Percentiles rank a stretch among this genome's conserved stretches.
These are phyloP conservation scores for Pachysolen tannophilus DNA, from an alignment of 805 yeast genomes.

Conservation along the genomic window DNA sequence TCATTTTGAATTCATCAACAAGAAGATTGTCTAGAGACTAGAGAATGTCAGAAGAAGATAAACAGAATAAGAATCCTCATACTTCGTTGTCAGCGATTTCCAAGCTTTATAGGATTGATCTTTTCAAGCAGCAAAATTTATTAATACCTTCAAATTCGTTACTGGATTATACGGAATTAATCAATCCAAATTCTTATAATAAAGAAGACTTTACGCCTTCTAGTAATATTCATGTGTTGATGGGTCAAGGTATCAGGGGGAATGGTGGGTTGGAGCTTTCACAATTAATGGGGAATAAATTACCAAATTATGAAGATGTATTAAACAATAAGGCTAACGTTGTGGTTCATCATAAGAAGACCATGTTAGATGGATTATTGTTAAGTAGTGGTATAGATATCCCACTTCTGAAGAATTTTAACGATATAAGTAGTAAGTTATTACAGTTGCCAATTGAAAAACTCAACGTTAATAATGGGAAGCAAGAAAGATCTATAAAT, in stretches of 20 bases:
- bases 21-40: too few species aligned
- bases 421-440: slow-evolving; percentile 16
- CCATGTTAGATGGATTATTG: slow-evolving; percentile 10
- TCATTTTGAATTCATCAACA: too few species aligned
- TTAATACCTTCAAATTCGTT: too few species aligned
- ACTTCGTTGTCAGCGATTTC: too few species aligned
- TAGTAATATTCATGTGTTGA: too few species aligned
- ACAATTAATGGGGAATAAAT: slow-evolving; percentile 18
- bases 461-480: slow-evolving; percentile 13
- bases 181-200: too few species aligned
- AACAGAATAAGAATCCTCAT: too few species aligned
- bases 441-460: slow-evolving; percentile 18
- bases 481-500: slow-evolving; percentile 18
- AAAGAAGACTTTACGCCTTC: too few species aligned
- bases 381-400: slow-evolving; percentile 10
- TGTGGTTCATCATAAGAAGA: slow-evolving; percentile 10
- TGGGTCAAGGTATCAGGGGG: slow-evolving; percentile 26
- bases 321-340: slow-evolving; percentile 12
- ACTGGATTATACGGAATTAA: too few species aligned
- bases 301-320: slow-evolving; percentile 26
- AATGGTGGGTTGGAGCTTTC: slow-evolving; percentile 24
- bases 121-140: too few species aligned
- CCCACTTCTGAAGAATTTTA: slow-evolving; percentile 13
- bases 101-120: too few species aligned
- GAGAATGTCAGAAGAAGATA: too few species aligned